Percentiles rank a stretch among this genome's conserved stretches.
These are phyloP conservation scores for Suhomyces emberorum DNA, from an alignment of 805 yeast species.

Conservation along the genomic window DNA sequence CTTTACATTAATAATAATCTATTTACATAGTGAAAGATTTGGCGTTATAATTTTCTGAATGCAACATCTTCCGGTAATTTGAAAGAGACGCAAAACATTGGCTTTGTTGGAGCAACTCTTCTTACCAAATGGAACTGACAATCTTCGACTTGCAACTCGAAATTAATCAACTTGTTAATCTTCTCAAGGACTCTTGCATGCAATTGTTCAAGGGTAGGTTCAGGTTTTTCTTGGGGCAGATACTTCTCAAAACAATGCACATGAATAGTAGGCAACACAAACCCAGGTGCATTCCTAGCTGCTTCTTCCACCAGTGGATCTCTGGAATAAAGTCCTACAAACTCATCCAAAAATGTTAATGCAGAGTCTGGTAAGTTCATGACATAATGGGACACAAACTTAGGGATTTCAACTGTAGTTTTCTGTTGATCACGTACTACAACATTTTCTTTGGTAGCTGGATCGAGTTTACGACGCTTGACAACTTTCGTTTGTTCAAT, in stretches of 20 bases:
- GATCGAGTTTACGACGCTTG: constrained; percentile 36
- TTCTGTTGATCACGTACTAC: constrained; percentile 16
- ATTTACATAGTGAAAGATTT: too few species aligned
- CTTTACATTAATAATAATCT: too few species aligned
- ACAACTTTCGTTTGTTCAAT: constrained; percentile 35
- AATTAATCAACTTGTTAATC: constrained; percentile 43
- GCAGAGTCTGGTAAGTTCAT: constrained; percentile 98
- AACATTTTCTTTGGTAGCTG: constrained; percentile 25
- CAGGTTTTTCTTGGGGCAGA: constrained; percentile 62
- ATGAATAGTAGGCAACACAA: constrained; percentile 70
- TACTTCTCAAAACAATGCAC: constrained; percentile 93
- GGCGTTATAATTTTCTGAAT: constrained; percentile 40
- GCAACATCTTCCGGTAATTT: constrained; percentile 66
- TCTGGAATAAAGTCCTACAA: constrained; percentile 61
- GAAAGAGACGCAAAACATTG: constrained; percentile 89
- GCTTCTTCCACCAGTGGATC: constrained; percentile 34
- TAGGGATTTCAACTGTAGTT: constrained; percentile 44
- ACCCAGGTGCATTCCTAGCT: constrained; percentile 39
- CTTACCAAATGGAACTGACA: constrained; percentile 80
- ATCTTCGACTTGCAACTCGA: constrained; percentile 44
- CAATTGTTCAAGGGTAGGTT: constrained; percentile 66
- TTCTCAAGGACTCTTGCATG: constrained; percentile 60
- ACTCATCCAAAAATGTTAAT: constrained; percentile 73
- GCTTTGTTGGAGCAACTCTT: constrained; percentile 94
- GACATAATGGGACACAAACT: constrained; percentile 65